Conservation (phyloP, 495 filamentous ascomycete genomes). For the Aspergillus ellipticus region DNA sequence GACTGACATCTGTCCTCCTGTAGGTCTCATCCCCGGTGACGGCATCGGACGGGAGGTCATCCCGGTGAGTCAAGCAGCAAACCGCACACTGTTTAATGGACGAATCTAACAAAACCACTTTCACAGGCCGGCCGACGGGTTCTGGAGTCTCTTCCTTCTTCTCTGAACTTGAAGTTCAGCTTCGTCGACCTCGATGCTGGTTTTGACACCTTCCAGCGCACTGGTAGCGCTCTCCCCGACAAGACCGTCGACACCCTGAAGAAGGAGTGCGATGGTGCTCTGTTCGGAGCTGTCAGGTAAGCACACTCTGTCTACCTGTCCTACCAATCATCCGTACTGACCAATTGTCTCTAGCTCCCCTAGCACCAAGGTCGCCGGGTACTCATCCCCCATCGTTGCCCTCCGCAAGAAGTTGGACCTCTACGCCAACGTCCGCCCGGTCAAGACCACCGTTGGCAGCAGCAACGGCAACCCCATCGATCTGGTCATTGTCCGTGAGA, state of each 20-base stretch:
- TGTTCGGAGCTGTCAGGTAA: constrained; percentile 90
- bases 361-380: constrained; percentile 81
- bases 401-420: constrained; percentile 92
- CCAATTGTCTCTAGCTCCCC: constrained; percentile 57
- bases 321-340: constrained; percentile 3
- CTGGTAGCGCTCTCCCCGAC: constrained; percentile 82
- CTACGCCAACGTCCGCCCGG: constrained; percentile 96
- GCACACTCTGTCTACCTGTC: neutral
- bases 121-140: constrained; percentile 73
- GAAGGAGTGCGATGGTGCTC: constrained; percentile 88
- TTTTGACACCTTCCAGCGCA: constrained; percentile 86
- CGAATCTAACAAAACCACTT: constrained; percentile 10
- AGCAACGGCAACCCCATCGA: constrained; percentile 67
- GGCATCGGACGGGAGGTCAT: constrained; percentile 99
- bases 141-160: constrained; percentile 82
- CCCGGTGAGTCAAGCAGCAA: constrained; percentile 49
- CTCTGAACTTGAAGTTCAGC: constrained; percentile 83
- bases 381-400: constrained; percentile 95
- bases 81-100: constrained; percentile 8
- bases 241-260: constrained; percentile 81
- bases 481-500: constrained; percentile 96
- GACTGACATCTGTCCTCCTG: constrained; percentile 21
- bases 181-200: constrained; percentile 91
- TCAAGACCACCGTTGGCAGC: constrained; percentile 68
- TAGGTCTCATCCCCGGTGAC: constrained; percentile 95